Conservation (phyloP, 176 grass and related monocot species). For the Zoysia pacifica region DNA sequence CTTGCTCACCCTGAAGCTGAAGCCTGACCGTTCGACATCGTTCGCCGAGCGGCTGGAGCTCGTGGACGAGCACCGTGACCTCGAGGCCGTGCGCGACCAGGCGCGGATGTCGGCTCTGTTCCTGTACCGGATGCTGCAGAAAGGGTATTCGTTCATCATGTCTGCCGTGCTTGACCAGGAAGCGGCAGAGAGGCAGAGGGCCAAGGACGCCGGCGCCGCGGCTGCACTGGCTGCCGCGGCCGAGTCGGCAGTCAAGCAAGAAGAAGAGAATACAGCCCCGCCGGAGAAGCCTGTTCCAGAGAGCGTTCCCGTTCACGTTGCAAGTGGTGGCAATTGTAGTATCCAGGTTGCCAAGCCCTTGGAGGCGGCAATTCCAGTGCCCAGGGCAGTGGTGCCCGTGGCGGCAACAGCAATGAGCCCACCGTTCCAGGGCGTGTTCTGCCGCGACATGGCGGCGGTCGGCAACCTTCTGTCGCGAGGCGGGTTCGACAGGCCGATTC, state of each 20-base stretch:
- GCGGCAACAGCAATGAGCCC: conserved; percentile 22
- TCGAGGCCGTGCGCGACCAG: conserved; percentile 80
- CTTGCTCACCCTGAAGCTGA: conserved; percentile 79
- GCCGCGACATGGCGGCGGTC: conserved; percentile 84
- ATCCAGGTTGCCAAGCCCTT: background rate
- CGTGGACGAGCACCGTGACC: conserved; percentile 80
- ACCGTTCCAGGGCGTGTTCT: conserved; percentile 75
- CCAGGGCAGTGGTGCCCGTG: background rate
- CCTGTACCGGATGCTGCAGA: conserved; percentile 89
- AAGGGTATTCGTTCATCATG: conserved; percentile 79
- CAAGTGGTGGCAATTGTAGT: background rate
- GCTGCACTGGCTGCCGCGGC: background rate
- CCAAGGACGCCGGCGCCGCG: conserved; percentile 28
- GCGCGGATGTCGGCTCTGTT: conserved; percentile 91
- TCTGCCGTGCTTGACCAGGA: conserved; percentile 50
- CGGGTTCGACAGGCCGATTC: conserved; percentile 53
- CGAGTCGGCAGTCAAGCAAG: background rate
- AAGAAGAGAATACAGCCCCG: background rate
- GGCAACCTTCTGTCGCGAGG: conserved; percentile 60
- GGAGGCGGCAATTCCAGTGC: background rate
- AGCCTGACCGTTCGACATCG: conserved; percentile 66
- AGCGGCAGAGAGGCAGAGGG: conserved; percentile 48
- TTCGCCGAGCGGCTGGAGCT: conserved; percentile 86
- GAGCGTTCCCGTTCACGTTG: background rate
- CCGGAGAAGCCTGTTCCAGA: background rate